Percentiles rank a stretch among this genome's conserved stretches.
These are phyloP conservation scores for Cicer chorassanicum DNA, from an alignment of 306 rosid genomes.

Conservation along the genomic window DNA sequence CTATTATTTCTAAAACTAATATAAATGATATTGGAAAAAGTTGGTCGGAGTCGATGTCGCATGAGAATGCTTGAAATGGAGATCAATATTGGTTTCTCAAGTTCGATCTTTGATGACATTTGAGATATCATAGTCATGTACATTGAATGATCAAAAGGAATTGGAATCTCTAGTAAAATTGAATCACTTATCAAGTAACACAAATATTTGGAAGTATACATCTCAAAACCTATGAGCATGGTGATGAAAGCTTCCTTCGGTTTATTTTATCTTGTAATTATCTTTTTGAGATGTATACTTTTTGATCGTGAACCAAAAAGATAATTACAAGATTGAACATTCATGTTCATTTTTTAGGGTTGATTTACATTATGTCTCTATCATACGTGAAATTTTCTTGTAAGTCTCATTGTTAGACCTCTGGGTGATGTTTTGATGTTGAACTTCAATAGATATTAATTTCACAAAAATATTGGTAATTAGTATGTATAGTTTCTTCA, in stretches of 20 bases:
- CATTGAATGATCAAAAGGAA: constrained; percentile 27
- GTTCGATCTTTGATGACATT: constrained; percentile 55
- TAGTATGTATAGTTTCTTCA: too few species aligned
- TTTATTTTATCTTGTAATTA: neutral
- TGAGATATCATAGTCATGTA: constrained; percentile 51
- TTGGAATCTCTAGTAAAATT: constrained; percentile 42
- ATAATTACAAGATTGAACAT: neutral
- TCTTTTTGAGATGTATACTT: too few species aligned
- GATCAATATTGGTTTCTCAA: too few species aligned
- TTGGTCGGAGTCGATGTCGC: too few species aligned
- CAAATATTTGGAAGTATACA: constrained; percentile 48
- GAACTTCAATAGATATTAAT: too few species aligned
- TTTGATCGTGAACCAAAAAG: constrained; percentile 44
- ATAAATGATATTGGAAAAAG: too few species aligned
- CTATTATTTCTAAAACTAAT: neutral
- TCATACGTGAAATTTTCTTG: too few species aligned
- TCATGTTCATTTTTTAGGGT: neutral
- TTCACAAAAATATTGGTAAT: too few species aligned
- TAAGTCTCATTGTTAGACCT: too few species aligned
- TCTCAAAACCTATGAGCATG: constrained; percentile 38
- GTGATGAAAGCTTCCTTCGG: constrained; percentile 32
- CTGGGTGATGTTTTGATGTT: too few species aligned
- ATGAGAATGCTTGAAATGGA: too few species aligned
- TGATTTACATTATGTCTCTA: too few species aligned
- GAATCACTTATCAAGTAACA: neutral